phyloP scores from a whole-genome alignment of 257 asterid genomes.

The Rhazya stricta region DNA sequence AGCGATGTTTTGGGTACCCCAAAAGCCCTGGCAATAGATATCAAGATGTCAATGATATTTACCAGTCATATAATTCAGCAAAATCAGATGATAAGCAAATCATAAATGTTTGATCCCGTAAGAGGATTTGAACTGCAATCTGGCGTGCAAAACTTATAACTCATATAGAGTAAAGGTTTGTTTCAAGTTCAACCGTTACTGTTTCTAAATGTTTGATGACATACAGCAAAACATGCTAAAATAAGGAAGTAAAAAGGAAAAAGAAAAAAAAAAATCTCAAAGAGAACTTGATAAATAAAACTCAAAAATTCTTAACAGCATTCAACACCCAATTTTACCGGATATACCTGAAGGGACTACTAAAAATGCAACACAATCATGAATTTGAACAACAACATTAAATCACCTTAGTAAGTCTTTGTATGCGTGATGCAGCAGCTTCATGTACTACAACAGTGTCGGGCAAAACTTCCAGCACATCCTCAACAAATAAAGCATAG shows the following conservation, averaged over 20 bases:
- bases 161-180: neutral
- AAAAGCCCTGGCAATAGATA: slow-evolving; percentile 41
- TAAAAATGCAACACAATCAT: neutral
- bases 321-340: too few species aligned
- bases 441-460: slow-evolving; percentile 54
- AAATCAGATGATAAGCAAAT: neutral
- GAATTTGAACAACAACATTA: neutral
- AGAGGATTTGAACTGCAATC: neutral
- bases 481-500: slow-evolving; percentile 49
- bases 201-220: neutral
- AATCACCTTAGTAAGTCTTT: slow-evolving; percentile 60
- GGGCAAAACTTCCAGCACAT: slow-evolving; percentile 47
- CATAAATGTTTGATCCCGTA: neutral
- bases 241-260: too few species aligned
- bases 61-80: neutral
- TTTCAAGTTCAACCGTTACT: neutral
- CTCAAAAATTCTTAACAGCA: neutral
- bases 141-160: neutral
- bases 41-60: neutral
- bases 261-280: neutral
- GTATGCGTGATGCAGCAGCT: slow-evolving; percentile 53
- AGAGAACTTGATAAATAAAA: neutral
- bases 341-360: too few species aligned
- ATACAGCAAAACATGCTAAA: neutral
- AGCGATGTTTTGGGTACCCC: slow-evolving; percentile 35